phyloP scores from a whole-genome alignment of 2,329 filamentous ascomycete species.

The Colletotrichum sojae region DNA sequence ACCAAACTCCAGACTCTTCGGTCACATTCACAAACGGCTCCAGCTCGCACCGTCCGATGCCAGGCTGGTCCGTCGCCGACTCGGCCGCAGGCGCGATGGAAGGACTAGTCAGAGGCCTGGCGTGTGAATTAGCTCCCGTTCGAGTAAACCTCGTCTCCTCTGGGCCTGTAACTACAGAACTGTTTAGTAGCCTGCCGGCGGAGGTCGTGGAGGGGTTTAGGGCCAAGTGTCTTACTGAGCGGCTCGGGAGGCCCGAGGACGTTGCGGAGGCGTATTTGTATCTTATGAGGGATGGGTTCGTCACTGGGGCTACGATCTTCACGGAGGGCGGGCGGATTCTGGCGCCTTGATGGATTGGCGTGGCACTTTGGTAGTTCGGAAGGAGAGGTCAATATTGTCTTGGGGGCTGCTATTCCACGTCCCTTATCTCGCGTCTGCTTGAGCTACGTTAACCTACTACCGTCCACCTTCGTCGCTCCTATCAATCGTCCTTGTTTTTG shows the following conservation, averaged over 20 bases:
- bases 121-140: not conserved
- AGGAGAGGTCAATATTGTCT: too few relatives aligned
- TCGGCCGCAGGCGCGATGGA: slow-evolving; percentile 11
- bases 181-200: slow-evolving; percentile 10
- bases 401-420: too few relatives aligned
- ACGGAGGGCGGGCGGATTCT: slow-evolving; percentile 44
- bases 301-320: slow-evolving; percentile 51
- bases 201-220: slow-evolving; percentile 15
- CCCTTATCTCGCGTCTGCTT: too few relatives aligned
- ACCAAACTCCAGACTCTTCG: slow-evolving; percentile 11
- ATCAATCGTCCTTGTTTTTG: too few relatives aligned
- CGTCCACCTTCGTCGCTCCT: too few relatives aligned
- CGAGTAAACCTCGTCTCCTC: slow-evolving; percentile 28
- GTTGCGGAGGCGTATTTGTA: slow-evolving; percentile 60
- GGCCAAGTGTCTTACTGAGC: not conserved
- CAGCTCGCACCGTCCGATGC: slow-evolving; percentile 19
- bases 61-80: slow-evolving; percentile 22
- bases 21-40: slow-evolving; percentile 31
- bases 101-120: slow-evolving; percentile 16
- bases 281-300: slow-evolving; percentile 58
- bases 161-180: slow-evolving; percentile 11
- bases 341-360: not conserved
- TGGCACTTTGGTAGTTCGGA: fast-evolving
- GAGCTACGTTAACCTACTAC: too few relatives aligned
- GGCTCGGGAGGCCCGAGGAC: slow-evolving; percentile 50